phyloP scores from a whole-genome alignment of 768 basidiomycete genomes.

The Tulasnella sp. region DNA sequence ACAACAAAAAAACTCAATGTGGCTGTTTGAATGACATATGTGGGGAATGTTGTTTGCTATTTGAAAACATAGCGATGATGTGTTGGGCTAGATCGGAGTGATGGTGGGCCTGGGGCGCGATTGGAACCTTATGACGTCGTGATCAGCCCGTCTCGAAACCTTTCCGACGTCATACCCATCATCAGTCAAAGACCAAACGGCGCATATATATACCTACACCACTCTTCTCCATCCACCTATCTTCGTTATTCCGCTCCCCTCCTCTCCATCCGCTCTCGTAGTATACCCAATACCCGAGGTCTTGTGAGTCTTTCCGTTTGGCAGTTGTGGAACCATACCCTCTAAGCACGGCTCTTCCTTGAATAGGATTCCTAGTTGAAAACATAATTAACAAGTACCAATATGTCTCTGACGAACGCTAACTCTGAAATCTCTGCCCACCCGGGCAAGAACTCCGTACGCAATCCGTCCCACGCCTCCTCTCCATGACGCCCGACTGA shows the following conservation, averaged over 20 bases:
- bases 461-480: conserved; percentile 45
- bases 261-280: not conserved
- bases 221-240: not conserved
- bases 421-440: conserved; percentile 58
- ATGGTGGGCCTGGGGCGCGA: conserved; percentile 1
- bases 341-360: not conserved
- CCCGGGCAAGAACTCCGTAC: conserved; percentile 45
- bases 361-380: not conserved
- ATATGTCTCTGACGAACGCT: conserved; percentile 66
- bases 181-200: not conserved
- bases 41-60: not conserved
- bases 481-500: conserved; percentile 51
- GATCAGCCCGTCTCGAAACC: not conserved
- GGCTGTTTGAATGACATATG: not conserved
- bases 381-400: conserved; percentile 7
- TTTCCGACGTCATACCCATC: conserved; percentile 12
- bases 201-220: not conserved
- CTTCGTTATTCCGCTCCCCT: not conserved
- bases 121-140: conserved; percentile 2
- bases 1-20: not conserved
- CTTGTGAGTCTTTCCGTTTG: not conserved
- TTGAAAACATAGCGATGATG: not conserved
- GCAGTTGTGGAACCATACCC: not conserved
- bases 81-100: conserved; percentile 8
- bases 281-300: not conserved